phyloP scores from a whole-genome alignment of 805 yeast species.

The Candida coquimbonensis region DNA sequence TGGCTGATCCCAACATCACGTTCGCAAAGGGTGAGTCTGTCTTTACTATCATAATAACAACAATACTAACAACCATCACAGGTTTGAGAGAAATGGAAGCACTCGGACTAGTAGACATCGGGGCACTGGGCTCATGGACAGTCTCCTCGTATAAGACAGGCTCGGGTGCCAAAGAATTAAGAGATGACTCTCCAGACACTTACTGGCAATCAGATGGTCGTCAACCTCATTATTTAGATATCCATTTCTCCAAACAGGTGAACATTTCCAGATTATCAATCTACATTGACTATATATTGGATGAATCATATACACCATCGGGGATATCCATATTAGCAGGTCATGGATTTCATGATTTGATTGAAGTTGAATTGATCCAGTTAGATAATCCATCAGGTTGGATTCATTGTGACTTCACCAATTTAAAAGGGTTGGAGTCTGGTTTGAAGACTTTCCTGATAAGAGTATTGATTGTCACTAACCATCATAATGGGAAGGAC shows the following conservation, averaged over 20 bases:
- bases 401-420: slow-evolving; percentile 53
- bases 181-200: slow-evolving; percentile 63
- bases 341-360: slow-evolving; percentile 69
- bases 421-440: slow-evolving; percentile 29
- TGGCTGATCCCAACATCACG: slow-evolving; percentile 1
- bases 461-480: slow-evolving; percentile 55
- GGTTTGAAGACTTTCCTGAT: slow-evolving; percentile 61
- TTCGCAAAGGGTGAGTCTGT: too few species aligned
- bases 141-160: slow-evolving; percentile 72
- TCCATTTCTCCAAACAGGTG: slow-evolving; percentile 75
- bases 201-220: slow-evolving; percentile 96
- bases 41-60: too few species aligned
- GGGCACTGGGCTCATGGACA: slow-evolving; percentile 78
- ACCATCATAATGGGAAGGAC: slow-evolving; percentile 95
- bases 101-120: slow-evolving; percentile 62
- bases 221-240: slow-evolving; percentile 77
- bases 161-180: slow-evolving; percentile 59
- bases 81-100: slow-evolving; percentile 53
- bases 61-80: slow-evolving; percentile 1
- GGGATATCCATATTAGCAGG: slow-evolving; percentile 63
- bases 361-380: slow-evolving; percentile 54
- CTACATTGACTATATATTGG: slow-evolving; percentile 62
- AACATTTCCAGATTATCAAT: slow-evolving; percentile 60
- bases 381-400: slow-evolving; percentile 71
- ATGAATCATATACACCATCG: slow-evolving; percentile 91